Base-by-base conservation (phyloP, 2,329 filamentous ascomycete species). In the Epichloe gansuensis region DNA sequence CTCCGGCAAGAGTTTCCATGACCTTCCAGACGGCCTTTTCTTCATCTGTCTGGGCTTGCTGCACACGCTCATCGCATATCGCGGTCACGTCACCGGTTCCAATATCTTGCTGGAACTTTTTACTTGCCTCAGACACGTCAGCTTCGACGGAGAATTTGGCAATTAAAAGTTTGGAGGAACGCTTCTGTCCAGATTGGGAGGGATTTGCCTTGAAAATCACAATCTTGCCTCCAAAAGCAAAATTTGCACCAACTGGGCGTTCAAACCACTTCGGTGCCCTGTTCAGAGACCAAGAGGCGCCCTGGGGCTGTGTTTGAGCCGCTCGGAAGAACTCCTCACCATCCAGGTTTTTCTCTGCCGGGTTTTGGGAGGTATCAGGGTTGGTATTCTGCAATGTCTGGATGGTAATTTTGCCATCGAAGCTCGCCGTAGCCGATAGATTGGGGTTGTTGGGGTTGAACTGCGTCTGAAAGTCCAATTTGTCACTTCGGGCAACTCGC, bases 391-490 rank as follows among this genome's bases (percentile, higher is more conserved):
- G 93, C 42, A 96, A 78, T 1, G 91, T 95, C 66, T 96, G 91
- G 45, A 98, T 75, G 2, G 87, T 85, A 57, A 98, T 95, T 71
- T 94, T 96, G 61, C 94, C 93, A 64, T 98, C 93, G 60, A 97
- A 97, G 2, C 91, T 95, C 9, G 94, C 93, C 17, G 93, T 97
- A 17, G 94, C 94, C 48, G 91, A 88, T 54, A 98, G 76, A 64
- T 84, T 88, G 11, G 93, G 91, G 68, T 98, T 95, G 60, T 88
- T 83, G 34, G 93, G 93, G 67, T 95, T 91, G 78, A 94, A 97
- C 56, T 85, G 81, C 5, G 93, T 95, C 65, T 91, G 84, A 98
- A 98, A 5, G 91, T 95, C 91, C 93, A 98, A 69, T 97, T 98
- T n/a, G 91, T 96, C 51, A 95, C 91, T 62, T 96, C 89, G 4